A percentile compares a stretch with the other conserved stretches of the same genome.
These are phyloP conservation scores for Homolaphlyctis polyrhiza DNA, from an alignment of 371 early-diverging fungal species.

Conservation along the genomic window DNA sequence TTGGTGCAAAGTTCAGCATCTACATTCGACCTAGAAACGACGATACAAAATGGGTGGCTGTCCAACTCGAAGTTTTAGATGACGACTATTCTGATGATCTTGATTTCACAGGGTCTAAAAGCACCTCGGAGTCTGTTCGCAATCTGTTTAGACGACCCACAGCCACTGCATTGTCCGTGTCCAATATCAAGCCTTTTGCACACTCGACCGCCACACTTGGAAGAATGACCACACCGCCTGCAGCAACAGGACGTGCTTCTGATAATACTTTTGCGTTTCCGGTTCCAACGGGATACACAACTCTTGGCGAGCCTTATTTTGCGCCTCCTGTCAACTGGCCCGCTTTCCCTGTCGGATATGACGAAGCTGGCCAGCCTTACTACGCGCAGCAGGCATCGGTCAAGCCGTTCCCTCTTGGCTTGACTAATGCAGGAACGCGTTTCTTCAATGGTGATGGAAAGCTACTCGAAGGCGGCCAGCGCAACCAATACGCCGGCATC, in stretches of 20 bases:
- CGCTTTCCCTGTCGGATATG: conserved; percentile 46
- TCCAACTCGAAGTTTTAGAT: conserved; percentile 49
- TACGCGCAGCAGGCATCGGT: conserved; percentile 37
- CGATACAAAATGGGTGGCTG: conserved; percentile 38
- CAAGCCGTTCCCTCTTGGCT: conserved; percentile 42
- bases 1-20: conserved; percentile 46
- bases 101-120: background rate
- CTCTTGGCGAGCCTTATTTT: conserved; percentile 45
- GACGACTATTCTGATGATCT: conserved; percentile 45
- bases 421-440: conserved; percentile 38
- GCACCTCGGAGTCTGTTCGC: background rate
- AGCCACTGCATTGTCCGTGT: background rate
- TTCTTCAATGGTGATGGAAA: conserved; percentile 41
- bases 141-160: background rate
- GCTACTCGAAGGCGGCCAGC: conserved; percentile 11
- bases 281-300: conserved; percentile 35
- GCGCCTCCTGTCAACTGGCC: conserved; percentile 48
- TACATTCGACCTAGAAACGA: conserved; percentile 30
- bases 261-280: conserved; percentile 16
- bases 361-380: conserved; percentile 33
- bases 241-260: background rate
- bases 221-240: no score
- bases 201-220: no score
- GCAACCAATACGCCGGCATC: conserved; percentile 41
- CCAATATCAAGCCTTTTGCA: no score